Conservation (phyloP, 2,329 filamentous ascomycete genomes). For the Fusarium sp. region DNA sequence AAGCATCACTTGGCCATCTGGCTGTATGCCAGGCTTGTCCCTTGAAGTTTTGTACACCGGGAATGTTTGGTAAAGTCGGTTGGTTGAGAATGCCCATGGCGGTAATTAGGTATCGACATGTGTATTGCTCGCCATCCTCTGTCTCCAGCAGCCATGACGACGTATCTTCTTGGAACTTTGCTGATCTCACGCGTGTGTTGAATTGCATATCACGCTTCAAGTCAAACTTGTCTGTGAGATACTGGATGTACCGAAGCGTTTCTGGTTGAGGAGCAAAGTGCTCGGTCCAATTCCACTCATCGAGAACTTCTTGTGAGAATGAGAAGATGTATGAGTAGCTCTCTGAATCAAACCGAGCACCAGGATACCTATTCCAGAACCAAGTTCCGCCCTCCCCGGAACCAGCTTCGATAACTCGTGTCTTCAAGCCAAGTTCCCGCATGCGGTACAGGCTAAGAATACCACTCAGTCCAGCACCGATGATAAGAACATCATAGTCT, state of each 20-base stretch:
- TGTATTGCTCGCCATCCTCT: neutral
- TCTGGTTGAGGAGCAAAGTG: conserved; percentile 48
- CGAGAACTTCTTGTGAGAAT: conserved; percentile 45
- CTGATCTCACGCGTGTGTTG: conserved; percentile 50
- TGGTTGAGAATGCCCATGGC: conserved; percentile 32
- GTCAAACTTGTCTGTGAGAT: conserved; percentile 52
- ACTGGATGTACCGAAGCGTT: conserved; percentile 54
- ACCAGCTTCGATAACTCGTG: conserved; percentile 52
- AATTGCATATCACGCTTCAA: conserved; percentile 54
- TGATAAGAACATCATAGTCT: conserved; percentile 35
- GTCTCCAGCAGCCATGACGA: conserved; percentile 17
- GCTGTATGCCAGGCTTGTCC: conserved; percentile 31
- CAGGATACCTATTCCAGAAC: conserved; percentile 54
- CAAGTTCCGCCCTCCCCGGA: conserved; percentile 57
- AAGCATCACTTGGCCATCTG: conserved; percentile 17
- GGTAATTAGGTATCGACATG: conserved; percentile 23
- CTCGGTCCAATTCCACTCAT: conserved; percentile 53
- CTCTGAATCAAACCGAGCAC: conserved; percentile 50
- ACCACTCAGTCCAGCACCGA: conserved; percentile 47
- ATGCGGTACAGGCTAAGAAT: conserved; percentile 54
- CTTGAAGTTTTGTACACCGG: conserved; percentile 15
- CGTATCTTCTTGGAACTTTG: conserved; percentile 47
- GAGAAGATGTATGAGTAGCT: conserved; percentile 31
- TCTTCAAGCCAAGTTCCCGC: conserved; percentile 48
- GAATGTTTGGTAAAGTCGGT: conserved; percentile 7